Conservation (phyloP, 129 eudicot genomes). For the Lactuca saligna region DNA sequence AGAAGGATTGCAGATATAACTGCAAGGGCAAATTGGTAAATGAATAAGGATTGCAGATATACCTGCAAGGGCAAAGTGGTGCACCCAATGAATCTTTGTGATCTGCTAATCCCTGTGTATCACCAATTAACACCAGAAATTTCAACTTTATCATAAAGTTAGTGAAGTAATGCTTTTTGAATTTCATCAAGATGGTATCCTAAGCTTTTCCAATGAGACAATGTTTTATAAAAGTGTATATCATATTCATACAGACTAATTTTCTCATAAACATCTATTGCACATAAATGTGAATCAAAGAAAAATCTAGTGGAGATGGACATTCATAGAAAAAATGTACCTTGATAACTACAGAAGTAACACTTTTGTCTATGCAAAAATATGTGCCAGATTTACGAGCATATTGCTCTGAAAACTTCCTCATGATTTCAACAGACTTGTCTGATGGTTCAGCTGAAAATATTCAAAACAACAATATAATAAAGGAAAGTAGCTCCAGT, state of each 20-base stretch:
- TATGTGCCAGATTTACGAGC: slow-evolving; percentile 91
- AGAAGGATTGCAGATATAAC: too few species aligned
- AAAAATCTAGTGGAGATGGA: slow-evolving; percentile 3
- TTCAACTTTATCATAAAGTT: background rate
- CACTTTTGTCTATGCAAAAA: slow-evolving; percentile 91
- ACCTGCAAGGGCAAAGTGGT: slow-evolving; percentile 88
- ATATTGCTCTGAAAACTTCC: slow-evolving; percentile 97
- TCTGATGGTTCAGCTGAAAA: slow-evolving; percentile 77
- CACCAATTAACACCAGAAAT: background rate
- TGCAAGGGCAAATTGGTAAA: background rate
- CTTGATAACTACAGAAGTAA: slow-evolving; percentile 97
- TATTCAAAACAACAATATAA: slow-evolving; percentile 2
- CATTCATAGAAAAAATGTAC: slow-evolving; percentile 38
- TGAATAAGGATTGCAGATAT: background rate
- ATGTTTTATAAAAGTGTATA: too few species aligned
- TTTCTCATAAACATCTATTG: too few species aligned
- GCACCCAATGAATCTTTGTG: slow-evolving; percentile 84
- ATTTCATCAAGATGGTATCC: background rate
- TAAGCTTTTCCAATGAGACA: background rate
- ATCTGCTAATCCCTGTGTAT: slow-evolving; percentile 75
- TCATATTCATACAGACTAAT: too few species aligned
- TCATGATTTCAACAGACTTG: slow-evolving; percentile 90
- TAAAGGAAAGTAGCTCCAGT: background rate
- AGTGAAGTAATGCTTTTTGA: background rate
- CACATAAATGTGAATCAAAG: background rate